A percentile compares a stretch with the other conserved stretches of the same genome.
phyloP scores from a whole-genome alignment of 192 early-diverging fungal species.

The Funneliformis mosseae region DNA sequence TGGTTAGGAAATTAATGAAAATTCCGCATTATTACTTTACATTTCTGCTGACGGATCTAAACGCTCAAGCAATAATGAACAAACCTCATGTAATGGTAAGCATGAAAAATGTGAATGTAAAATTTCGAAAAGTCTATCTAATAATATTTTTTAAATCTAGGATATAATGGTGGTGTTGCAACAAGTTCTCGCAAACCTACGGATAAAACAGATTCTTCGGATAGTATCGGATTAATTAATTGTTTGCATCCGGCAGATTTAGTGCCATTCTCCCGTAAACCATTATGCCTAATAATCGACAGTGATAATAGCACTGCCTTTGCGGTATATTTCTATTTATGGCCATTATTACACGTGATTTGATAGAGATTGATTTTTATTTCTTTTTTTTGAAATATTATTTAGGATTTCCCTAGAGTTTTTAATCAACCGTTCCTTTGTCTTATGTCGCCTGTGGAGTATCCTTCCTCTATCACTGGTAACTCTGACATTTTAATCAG shows the following conservation, averaged over 20 bases:
- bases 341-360: slow-evolving; percentile 20
- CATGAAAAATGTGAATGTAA: not conserved
- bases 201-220: slow-evolving; percentile 55
- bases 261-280: slow-evolving; percentile 92
- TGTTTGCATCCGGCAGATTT: slow-evolving; percentile 89
- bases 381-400: slow-evolving; percentile 6
- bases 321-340: slow-evolving; percentile 54
- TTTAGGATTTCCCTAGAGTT: slow-evolving; percentile 75
- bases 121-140: not conserved
- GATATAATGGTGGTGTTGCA: slow-evolving; percentile 76
- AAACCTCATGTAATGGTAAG: slow-evolving; percentile 46
- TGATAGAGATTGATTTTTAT: not conserved
- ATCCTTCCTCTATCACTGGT: slow-evolving; percentile 83
- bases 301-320: slow-evolving; percentile 88
- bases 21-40: slow-evolving; percentile 85
- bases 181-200: slow-evolving; percentile 65
- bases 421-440: slow-evolving; percentile 88
- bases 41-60: slow-evolving; percentile 84
- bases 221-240: slow-evolving; percentile 55
- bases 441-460: slow-evolving; percentile 87
- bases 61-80: slow-evolving; percentile 46
- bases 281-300: slow-evolving; percentile 92
- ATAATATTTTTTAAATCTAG: slow-evolving; percentile 37
- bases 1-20: slow-evolving; percentile 75
- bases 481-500: slow-evolving; percentile 11